Evolutionary conservation across 148 eudicot species (phyloP), one percentile per base, ranked within the genome.

Genomic region (Salicornia ramosissima): DNA sequence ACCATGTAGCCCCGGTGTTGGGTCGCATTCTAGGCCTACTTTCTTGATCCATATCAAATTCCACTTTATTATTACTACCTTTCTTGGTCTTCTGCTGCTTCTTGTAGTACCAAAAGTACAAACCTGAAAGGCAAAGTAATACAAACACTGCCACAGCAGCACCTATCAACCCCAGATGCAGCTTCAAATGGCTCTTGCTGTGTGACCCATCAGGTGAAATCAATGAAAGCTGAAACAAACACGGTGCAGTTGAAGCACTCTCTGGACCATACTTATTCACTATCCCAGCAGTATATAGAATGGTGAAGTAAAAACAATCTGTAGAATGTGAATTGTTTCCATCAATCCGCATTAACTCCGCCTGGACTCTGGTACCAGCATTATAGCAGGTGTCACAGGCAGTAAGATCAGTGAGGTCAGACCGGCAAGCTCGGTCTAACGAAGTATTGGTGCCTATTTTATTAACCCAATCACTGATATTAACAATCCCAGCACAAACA

Each of bases 221-320:
- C 66, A 81, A 34, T 22, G 72, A 64, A 46, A 88, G 79, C 33
- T 81, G 81, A 47, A 91, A 81, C 11, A 87, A 68, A 71, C 97
- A 86, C 16, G 82, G 26, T 43, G 81, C 64, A 16, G 86, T 75
- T 66, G 86, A 84, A 36, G 18, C 26, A 71, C 86, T 82, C 26
- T 85, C 82, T 16, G 96, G 94, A 15, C 96, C 96, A 59, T 68
- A 74, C 59, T 86, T 36, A 75, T 88, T 88, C 26, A 77, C 89
- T 45, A 86, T 51, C 12, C 84, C 96, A 77, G 86, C 89, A 76
- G 93, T 94, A 77, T 91, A 91, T n/a, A 86, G 31, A 25, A 88
- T 76, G 1, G 89, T 43, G 43, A 83, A 88, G 53, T 91, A 80
- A 74, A 85, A 91, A 64, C 97, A 91, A 42, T 75, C 56, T 22